Evolutionary conservation across 352 stramenopile species (phyloP).

Genomic region (Phytophthora multivora): DNA sequence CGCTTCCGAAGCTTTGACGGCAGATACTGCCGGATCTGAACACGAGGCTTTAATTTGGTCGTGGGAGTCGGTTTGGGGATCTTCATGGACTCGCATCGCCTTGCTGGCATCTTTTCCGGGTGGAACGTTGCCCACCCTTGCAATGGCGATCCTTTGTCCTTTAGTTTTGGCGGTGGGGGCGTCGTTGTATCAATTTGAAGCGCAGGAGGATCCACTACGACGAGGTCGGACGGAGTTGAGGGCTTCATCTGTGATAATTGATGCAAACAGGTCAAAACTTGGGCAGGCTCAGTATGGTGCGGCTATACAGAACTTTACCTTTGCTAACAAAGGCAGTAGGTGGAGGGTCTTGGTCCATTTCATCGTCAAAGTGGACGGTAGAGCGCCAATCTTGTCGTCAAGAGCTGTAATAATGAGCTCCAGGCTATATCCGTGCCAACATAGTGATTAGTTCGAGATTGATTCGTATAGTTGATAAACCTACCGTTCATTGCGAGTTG

Average conservation of each 20-base stretch:
- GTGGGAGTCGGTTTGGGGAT: background rate
- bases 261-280: slow-evolving; percentile 2
- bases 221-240: background rate
- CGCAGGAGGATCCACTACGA: background rate
- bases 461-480: background rate
- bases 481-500: slow-evolving; percentile 28
- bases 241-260: slow-evolving; percentile 8
- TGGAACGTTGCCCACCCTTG: slow-evolving; percentile 57
- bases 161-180: slow-evolving; percentile 2
- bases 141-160: slow-evolving; percentile 14
- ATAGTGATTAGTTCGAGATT: background rate
- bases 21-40: slow-evolving; percentile 24
- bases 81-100: slow-evolving; percentile 13
- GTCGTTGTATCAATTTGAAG: slow-evolving; percentile 4
- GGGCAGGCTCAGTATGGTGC: background rate
- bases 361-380: slow-evolving; percentile 1
- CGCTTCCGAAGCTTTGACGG: slow-evolving; percentile 16
- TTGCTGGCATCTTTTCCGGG: slow-evolving; percentile 52
- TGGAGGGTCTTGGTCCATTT: slow-evolving; percentile 31
- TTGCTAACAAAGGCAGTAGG: slow-evolving; percentile 16
- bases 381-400: slow-evolving; percentile 15
- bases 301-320: slow-evolving; percentile 7
- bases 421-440: slow-evolving; percentile 13
- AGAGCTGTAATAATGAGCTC: slow-evolving; percentile 28
- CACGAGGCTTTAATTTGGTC: slow-evolving; percentile 15